Evolutionary conservation across 352 stramenopile genomes (phyloP), one percentile per base, ranked within the genome.

Genomic region (Globisporangium perplexum): DNA sequence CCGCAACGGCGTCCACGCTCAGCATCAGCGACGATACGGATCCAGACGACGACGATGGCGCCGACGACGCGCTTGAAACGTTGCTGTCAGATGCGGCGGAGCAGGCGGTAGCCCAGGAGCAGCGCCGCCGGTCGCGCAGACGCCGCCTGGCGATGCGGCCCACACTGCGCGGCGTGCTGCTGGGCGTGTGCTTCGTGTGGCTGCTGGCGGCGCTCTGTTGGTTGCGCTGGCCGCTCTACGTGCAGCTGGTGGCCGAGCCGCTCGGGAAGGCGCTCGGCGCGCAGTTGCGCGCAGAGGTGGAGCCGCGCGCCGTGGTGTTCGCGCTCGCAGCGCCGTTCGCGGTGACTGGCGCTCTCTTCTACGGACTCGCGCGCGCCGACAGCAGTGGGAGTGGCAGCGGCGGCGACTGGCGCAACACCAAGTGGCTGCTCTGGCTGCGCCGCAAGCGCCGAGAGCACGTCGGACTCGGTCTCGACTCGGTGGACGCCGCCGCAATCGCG

Each of bases 201-300:
- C 47, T 83, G n/a, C 20, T 77, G 7, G 60, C 66, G 2, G 43
- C 44, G n/a, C 58, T 83, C 8, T 50, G 75, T 12, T 85, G 69
- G 71, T 60, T 84, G 31, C 69, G 71, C 33, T 83, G 71, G 72
- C 74, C 71, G 4, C 53, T 83, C 42, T 80, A 74, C 46, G 57
- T 74, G 14, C 56, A 63, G 20, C 22, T 55, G 44, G 33, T 85
- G 36, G 46, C 64, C 26, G 47, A 72, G 26, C 43, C 42, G 17
- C 39, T 83, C 18, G 53, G 68, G 53, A 60, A 49, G 38, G 22
- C 23, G 26, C 50, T 83, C 22, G 62, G 62, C 8, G 54, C 72
- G 48, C 47, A 56, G 31, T 45, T 43, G 26, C 78, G 72, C 38
- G 39, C 72, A 23, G 69, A 81, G 14, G 67, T 82, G 24, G 74